Base-by-base conservation (phyloP, 2,329 filamentous ascomycete species). In the Sphaerulina musiva region DNA sequence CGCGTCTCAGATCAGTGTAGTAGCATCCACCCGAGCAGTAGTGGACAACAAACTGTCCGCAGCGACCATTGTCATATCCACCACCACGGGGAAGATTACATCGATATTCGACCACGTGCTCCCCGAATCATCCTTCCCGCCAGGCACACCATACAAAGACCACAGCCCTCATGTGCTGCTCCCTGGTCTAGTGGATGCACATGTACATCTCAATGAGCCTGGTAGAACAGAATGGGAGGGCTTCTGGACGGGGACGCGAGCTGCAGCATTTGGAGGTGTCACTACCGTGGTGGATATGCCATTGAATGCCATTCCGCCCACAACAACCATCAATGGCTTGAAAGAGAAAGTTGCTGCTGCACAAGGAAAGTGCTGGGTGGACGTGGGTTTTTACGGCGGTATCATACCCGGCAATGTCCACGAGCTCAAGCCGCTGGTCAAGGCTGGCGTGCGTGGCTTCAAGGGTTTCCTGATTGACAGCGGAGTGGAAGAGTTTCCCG, bases 221-320 rank as follows among this genome's bases (percentile, higher is more conserved):
- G 93, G 93, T 41, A 82, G 93, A 54, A 96, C 92, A 49, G 92
- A 96, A 80, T 97, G 93, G 93, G 93, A 98, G 69, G 93, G 93
- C 9, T 98, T 98, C 77, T 87, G 86, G 76, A 96, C 91, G 0
- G 93, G 93, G 46, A 97, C 93, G 23, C 82, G 88, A 64, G 93
- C 93, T 34, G 93, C 93, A 3, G 93, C 93, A 9, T 95, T 92
- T 64, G 93, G 93, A 40, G 93, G 93, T 64, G 93, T 97, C 26
- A 98, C 93, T 4, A 97, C 93, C 0, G 90, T 98, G 8, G 77
- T 98, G 66, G 93, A 97, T 72, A 98, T 98, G 93, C 93, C 93
- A 34, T 73, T 97, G 58, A 98, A 98, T 73, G 90, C 92, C 46
- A 95, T 98, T 51, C 93, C 93, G 36, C 93, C 93, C 0, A 98